Evolutionary conservation across 306 rosid genomes (phyloP), one percentile per base, ranked within the genome.

Genomic region (Crataegus laevigata): DNA sequence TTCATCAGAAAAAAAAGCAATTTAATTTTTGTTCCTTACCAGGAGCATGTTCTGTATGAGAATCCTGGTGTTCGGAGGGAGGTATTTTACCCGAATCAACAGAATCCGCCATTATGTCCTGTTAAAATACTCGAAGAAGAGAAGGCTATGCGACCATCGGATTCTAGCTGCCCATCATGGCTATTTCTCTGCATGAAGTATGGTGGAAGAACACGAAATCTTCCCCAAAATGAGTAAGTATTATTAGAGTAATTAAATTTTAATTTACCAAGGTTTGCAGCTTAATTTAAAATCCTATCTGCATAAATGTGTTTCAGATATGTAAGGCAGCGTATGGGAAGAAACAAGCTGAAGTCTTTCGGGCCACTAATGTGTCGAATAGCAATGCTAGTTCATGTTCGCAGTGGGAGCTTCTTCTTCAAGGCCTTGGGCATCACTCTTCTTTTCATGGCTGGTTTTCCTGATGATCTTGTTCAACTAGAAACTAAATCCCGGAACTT

Each of bases 191-290:
- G 98, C 74, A 93, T 93, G 65, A 93, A 93, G 83, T 93, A 93
- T 71, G 97, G 98, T 68, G 98, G 98, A 83, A 91, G 97, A 71
- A 93, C 98, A 61, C 89, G 98, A 80, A 93, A 93, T 76, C 87
- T 89, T 77, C 98, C 98, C 47, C 98, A 89, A 79, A 91, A 93
- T 80, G 96, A 93, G 98, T 93, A 84, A 84, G 98, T 57, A 42
- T 24, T n/a, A 34, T 36, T 50, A 42, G 28, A 63, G 36, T 26
- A 21, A 17, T 21, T 19, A 32, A 15, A 12, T 6, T 40, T 51
- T 22, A n/a, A 6, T 1, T 68, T 24, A 13, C 24, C 3, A 1
- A 17, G 29, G 30, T 58, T n/a, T 57, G 52, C 69, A 34, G 66
- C 51, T 69, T 38, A 71, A 42, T 59, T 65, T 21, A 51, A 29